phyloP scores from a whole-genome alignment of 2,329 filamentous ascomycete species.

The Microdochium nivale region DNA sequence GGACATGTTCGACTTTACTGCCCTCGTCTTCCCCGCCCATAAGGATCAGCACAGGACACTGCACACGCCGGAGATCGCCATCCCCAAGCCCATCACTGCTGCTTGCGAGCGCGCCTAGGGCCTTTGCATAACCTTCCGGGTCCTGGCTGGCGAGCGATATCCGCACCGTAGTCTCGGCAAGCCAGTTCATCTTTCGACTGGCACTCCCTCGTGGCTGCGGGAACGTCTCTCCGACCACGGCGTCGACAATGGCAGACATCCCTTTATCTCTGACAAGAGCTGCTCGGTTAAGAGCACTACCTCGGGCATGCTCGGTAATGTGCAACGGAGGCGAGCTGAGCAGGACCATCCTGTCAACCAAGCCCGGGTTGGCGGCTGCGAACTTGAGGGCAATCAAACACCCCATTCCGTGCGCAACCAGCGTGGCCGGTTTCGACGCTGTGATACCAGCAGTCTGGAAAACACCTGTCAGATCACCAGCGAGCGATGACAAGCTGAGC shows the following conservation, averaged over 20 bases:
- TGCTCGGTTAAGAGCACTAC: not conserved
- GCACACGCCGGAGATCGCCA: not conserved
- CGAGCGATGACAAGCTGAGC: conserved; percentile 33
- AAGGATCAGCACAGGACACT: not conserved
- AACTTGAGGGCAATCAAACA: conserved; percentile 37
- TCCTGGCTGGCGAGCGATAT: not conserved
- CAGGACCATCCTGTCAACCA: conserved; percentile 35
- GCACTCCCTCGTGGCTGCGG: not conserved
- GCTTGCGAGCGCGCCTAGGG: not conserved
- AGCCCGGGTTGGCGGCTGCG: conserved; percentile 25
- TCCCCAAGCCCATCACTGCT: not conserved
- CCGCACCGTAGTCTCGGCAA: not conserved
- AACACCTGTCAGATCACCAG: conserved; percentile 29
- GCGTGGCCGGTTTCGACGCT: conserved; percentile 18
- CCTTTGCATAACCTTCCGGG: not conserved
- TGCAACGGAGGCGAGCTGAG: conserved; percentile 38
- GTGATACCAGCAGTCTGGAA: conserved; percentile 23
- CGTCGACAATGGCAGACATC: not conserved
- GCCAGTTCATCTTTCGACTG: not conserved
- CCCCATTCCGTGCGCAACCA: conserved; percentile 44
- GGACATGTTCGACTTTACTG: not conserved
- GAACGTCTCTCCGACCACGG: not conserved
- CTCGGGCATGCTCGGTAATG: not conserved
- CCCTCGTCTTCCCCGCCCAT: not conserved
- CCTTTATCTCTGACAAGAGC: not conserved